Conservation (phyloP, 176 grass and related monocot species). For the Cenchrus fungigraminus region DNA sequence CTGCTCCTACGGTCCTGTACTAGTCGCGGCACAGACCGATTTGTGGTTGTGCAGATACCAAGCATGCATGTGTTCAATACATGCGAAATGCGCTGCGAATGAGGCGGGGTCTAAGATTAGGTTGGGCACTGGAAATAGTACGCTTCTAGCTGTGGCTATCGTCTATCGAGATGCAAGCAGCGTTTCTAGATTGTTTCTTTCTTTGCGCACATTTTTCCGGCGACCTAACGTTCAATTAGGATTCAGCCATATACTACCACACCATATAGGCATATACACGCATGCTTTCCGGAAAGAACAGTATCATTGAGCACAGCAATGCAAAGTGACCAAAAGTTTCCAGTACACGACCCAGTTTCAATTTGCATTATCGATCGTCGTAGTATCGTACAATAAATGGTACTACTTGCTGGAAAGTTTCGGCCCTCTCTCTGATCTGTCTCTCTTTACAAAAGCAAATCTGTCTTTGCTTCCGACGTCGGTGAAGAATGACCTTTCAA, state of each 20-base stretch:
- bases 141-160: background rate
- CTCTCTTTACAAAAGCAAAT: background rate
- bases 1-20: background rate
- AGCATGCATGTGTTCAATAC: background rate
- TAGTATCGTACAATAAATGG: background rate
- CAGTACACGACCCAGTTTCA: background rate
- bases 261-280: too few relatives aligned
- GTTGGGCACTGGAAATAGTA: background rate
- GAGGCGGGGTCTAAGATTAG: background rate
- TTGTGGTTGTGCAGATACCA: background rate
- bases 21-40: conserved; percentile 1
- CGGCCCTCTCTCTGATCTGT: background rate
- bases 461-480: background rate
- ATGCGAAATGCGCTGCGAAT: background rate
- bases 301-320: background rate
- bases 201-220: background rate
- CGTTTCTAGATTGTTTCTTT: background rate
- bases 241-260: too few relatives aligned
- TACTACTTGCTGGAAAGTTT: conserved; percentile 5
- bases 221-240: background rate
- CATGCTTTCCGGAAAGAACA: background rate
- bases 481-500: background rate
- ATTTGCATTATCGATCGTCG: background rate
- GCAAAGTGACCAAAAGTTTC: background rate
- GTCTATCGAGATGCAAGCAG: background rate